A percentile compares a stretch with the other conserved stretches of the same genome.
phyloP scores from a whole-genome alignment of 345 rosid genomes.

The Salix arbutifolia region DNA sequence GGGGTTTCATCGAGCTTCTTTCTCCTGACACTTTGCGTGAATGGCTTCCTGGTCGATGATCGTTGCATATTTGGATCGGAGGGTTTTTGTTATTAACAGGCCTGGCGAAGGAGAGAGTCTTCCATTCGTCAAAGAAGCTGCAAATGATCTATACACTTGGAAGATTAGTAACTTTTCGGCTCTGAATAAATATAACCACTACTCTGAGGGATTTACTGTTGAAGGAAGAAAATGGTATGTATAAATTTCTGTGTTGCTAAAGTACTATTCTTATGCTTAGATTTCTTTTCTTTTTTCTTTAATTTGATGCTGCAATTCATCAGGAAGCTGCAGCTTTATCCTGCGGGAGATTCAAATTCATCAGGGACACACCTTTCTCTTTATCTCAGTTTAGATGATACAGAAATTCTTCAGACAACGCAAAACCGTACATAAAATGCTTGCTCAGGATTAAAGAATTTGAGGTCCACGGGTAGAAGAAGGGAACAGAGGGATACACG shows the following conservation, averaged over 20 bases:
- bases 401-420: not conserved
- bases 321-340: not conserved
- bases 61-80: not conserved
- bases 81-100: not conserved
- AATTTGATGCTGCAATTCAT: not conserved
- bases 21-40: not conserved
- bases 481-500: too few species aligned
- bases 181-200: too few species aligned
- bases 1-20: not conserved
- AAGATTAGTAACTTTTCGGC: not conserved
- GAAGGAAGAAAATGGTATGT: not conserved
- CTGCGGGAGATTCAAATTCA: not conserved
- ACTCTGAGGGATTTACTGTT: not conserved
- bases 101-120: not conserved
- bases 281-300: not conserved
- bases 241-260: not conserved
- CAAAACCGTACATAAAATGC: not conserved
- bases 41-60: not conserved
- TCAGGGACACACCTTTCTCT: not conserved
- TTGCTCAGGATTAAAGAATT: too few species aligned
- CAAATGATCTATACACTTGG: not conserved
- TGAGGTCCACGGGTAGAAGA: too few species aligned
- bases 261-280: not conserved
- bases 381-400: not conserved
- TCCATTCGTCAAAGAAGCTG: not conserved